These are phyloP conservation scores for Rhododendron mucronatum DNA, from an alignment of 148 eudicot genomes.

Conservation along the genomic window DNA sequence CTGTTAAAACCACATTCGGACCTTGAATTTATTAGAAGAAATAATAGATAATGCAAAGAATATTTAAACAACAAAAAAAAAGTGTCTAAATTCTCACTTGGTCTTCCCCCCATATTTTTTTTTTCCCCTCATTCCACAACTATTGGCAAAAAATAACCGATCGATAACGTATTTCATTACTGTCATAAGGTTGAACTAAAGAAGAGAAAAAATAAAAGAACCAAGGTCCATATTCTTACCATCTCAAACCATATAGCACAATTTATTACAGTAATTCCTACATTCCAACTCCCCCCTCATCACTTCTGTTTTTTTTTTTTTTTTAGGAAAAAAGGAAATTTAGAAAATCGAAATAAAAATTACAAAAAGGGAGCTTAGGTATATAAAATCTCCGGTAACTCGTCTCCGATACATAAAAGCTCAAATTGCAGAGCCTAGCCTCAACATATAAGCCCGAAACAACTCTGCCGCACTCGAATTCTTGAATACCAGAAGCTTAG, in stretches of 20 bases:
- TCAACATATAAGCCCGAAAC: not conserved
- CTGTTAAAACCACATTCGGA: not conserved
- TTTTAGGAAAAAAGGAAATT: too few relatives aligned
- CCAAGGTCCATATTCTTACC: not conserved
- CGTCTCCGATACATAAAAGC: not conserved
- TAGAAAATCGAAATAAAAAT: not conserved
- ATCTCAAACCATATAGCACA: not conserved
- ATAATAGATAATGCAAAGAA: not conserved
- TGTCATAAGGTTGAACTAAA: not conserved
- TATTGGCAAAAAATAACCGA: not conserved
- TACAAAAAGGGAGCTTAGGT: not conserved
- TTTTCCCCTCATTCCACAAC: not conserved
- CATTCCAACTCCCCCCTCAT: not conserved
- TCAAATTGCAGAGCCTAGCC: not conserved
- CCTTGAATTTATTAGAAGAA: not conserved
- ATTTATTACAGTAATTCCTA: not conserved
- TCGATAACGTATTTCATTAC: not conserved
- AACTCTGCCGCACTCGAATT: not conserved
- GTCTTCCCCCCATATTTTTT: not conserved
- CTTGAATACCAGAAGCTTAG: not conserved
- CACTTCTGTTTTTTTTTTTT: too few relatives aligned
- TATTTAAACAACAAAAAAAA: not conserved
- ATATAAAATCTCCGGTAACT: not conserved
- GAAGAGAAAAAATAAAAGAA: too few relatives aligned
- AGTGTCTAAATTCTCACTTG: not conserved